phyloP scores from a whole-genome alignment of 2,329 filamentous ascomycete genomes.

The Chrysosporium keratinophilum region DNA sequence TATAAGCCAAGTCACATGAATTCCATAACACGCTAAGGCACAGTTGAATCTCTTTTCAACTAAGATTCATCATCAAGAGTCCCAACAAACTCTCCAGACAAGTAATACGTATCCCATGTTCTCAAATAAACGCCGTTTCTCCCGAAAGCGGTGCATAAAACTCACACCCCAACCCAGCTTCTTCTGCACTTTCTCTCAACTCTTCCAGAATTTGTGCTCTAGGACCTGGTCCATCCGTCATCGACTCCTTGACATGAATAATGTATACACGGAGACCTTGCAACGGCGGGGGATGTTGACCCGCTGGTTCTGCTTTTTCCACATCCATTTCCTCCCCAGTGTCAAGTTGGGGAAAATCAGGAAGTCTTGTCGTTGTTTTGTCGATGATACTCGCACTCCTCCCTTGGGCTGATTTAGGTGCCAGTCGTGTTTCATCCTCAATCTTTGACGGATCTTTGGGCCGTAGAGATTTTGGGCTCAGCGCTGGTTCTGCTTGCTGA shows the following conservation, averaged over 20 bases:
- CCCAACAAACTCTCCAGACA: too few species aligned
- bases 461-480: conserved; percentile 6
- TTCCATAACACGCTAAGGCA: neutral
- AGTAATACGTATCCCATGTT: neutral
- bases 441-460: neutral
- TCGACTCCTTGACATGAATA: conserved; percentile 85
- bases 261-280: conserved; percentile 71
- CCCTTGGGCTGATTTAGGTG: neutral
- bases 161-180: conserved; percentile 61
- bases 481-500: neutral
- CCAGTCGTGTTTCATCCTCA: neutral
- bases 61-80: neutral
- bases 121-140: conserved; percentile 40
- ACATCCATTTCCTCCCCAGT: neutral
- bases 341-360: neutral
- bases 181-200: conserved; percentile 55
- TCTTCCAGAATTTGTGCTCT: conserved; percentile 60
- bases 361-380: neutral
- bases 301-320: neutral
- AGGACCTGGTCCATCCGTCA: conserved; percentile 58
- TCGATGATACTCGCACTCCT: neutral
- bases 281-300: conserved; percentile 13
- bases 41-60: neutral
- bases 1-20: too few species aligned
- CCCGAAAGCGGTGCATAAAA: conserved; percentile 63